Base-by-base conservation (phyloP, 169 alveolate species). In the Plasmodium berghei region DNA sequence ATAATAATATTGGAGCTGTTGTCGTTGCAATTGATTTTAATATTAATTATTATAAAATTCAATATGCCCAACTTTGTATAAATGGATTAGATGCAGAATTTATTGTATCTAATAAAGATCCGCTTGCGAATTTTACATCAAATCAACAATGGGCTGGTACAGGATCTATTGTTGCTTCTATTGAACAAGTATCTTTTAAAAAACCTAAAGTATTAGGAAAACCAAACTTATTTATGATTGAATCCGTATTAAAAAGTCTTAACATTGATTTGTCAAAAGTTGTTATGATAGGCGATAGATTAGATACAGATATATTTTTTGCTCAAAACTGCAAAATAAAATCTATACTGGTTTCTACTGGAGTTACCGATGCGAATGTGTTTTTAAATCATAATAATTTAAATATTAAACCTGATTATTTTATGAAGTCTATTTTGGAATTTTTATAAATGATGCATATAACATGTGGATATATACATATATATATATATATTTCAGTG, bases 141-240 rank as follows among this genome's bases (percentile, higher is more conserved):
- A 75, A 86, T 42, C 92, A 92, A 92, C 66, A 86, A 56, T 92
- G 95, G 95, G 95, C 95, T 3, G 95, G 93, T 2, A 92, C 93
- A n/a, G 95, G 95, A 56, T 28, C 95, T 48, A 56, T 92, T 86
- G 95, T 92, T 26, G 92, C 93, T 18, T 88, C 93, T 42, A 61
- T 92, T 52, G 93, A 87, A 63, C 88, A 83, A 14, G 92, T 89
- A 20, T 26, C 90, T 22, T 62, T 71, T 42, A 72, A 73, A 73
- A 87, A 89, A 59, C 94, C 95, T 6, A 46, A 10, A 9, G 52
- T 92, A 16, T 66, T 87, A 40, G 95, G 94, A 20, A 93, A 93
- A 62, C 95, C 95, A 46, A 74, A 90, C 26, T 48, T 64, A 61
- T 74, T 49, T 54, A 73, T 92, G 91, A 61, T 89, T 26, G 93